These are phyloP conservation scores for Phytophthora multivora DNA, from an alignment of 352 stramenopile species.

Conservation along the genomic window DNA sequence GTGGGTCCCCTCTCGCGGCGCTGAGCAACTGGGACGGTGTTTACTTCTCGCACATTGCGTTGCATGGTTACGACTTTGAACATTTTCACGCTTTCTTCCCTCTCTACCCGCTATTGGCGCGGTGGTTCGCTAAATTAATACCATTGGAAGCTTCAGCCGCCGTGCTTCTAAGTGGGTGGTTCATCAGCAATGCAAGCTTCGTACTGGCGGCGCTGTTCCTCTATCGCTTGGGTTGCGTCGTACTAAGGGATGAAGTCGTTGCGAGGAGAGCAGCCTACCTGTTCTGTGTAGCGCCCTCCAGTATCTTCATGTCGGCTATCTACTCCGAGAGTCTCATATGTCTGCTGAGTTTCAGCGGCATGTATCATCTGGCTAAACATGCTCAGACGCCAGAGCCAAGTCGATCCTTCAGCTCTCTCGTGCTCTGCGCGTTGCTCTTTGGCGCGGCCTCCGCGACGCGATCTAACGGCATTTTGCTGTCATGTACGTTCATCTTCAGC, in stretches of 20 bases:
- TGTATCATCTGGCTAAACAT: constrained; percentile 63
- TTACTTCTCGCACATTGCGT: constrained; percentile 79
- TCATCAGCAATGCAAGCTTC: constrained; percentile 80
- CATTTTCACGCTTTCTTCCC: constrained; percentile 88
- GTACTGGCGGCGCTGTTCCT: constrained; percentile 73
- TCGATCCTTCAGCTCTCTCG: constrained; percentile 36
- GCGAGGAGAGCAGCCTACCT: constrained; percentile 70
- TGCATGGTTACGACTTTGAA: constrained; percentile 83
- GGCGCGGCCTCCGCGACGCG: constrained; percentile 66
- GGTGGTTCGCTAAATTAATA: constrained; percentile 31
- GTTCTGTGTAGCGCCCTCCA: constrained; percentile 77
- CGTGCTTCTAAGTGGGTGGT: constrained; percentile 52
- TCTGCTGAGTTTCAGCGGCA: constrained; percentile 75
- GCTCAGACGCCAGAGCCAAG: constrained; percentile 10
- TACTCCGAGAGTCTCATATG: constrained; percentile 89
- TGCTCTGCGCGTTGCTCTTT: constrained; percentile 58
- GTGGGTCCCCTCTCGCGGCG: constrained; percentile 33
- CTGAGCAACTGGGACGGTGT: constrained; percentile 89
- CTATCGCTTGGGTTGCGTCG: constrained; percentile 63
- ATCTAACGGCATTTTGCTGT: constrained; percentile 82
- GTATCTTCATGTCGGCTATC: constrained; percentile 82
- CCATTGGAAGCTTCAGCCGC: constrained; percentile 24
- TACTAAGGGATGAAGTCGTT: constrained; percentile 57
- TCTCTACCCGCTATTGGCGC: constrained; percentile 68
- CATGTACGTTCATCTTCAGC: constrained; percentile 51